Percentiles rank a stretch among this genome's conserved stretches.
Conservation (phyloP, 2,329 filamentous ascomycete species). For the Thielaviopsis musarum region DNA sequence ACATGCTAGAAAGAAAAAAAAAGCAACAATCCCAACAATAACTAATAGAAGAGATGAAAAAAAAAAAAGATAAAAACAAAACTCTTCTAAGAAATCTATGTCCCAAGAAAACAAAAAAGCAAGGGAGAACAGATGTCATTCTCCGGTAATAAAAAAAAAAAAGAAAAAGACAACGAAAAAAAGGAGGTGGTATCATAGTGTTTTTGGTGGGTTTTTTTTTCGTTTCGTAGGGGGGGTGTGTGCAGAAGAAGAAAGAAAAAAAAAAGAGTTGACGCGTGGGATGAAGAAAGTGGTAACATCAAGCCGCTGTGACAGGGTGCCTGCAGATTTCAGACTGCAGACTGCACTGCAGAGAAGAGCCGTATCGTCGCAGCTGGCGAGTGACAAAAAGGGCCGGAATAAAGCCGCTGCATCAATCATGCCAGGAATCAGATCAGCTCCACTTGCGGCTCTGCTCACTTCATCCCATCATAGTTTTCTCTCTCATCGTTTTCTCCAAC, state of each 20-base stretch:
- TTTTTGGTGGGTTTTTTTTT: neutral
- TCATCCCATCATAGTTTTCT: neutral
- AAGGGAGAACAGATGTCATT: neutral
- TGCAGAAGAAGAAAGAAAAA: neutral
- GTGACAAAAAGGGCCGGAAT: neutral
- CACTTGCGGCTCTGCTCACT: neutral
- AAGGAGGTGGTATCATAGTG: slow-evolving; percentile 8
- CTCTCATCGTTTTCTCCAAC: neutral
- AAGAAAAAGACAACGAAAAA: neutral
- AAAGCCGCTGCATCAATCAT: neutral
- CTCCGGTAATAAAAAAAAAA: neutral
- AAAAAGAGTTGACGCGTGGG: neutral
- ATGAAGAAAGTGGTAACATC: slow-evolving; percentile 2
- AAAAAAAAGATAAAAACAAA: slow-evolving; percentile 2
- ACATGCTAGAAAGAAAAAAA: too few relatives aligned
- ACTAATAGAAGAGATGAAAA: neutral
- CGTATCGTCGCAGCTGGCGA: too few relatives aligned
- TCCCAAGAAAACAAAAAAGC: too few relatives aligned
- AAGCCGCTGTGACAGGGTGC: neutral
- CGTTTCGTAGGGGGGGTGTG: neutral
- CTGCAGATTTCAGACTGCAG: too few relatives aligned
- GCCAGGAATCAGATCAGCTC: neutral
- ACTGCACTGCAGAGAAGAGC: too few relatives aligned
- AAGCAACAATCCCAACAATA: too few relatives aligned
- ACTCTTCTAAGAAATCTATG: neutral